These are phyloP conservation scores for Saccharum officinarum DNA, from an alignment of 176 grass and related monocot species.

Conservation along the genomic window DNA sequence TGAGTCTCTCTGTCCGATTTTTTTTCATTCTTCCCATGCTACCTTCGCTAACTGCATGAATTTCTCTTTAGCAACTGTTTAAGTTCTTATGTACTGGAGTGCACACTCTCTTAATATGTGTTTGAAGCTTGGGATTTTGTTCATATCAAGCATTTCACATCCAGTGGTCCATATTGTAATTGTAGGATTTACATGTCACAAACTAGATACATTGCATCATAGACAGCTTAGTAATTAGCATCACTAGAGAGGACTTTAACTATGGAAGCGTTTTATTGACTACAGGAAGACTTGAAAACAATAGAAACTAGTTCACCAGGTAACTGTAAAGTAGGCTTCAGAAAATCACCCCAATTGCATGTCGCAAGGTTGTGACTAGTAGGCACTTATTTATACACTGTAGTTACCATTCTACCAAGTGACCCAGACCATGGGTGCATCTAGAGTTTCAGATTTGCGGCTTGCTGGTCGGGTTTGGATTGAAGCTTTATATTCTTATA, in stretches of 20 bases:
- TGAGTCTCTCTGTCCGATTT: not conserved
- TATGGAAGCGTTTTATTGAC: not conserved
- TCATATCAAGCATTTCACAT: not conserved
- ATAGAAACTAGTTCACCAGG: not conserved
- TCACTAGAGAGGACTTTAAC: not conserved
- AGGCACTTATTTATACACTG: not conserved
- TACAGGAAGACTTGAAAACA: not conserved
- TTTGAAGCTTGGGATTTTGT: not conserved
- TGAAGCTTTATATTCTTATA: not conserved
- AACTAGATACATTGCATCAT: not conserved
- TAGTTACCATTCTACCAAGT: not conserved
- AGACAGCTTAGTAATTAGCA: not conserved
- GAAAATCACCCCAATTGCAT: not conserved
- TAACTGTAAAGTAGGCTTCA: not conserved
- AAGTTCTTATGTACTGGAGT: conserved; percentile 1
- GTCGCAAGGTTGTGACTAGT: not conserved
- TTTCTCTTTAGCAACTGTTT: not conserved
- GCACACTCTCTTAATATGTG: not conserved
- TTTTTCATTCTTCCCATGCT: not conserved
- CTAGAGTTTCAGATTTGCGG: not conserved
- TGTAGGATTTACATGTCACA: not conserved
- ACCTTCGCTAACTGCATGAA: not conserved
- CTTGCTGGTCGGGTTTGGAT: not conserved
- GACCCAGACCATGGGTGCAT: not conserved
- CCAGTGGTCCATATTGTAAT: not conserved